Base-by-base conservation (phyloP, 116 monocot species). In the Zostera marina region DNA sequence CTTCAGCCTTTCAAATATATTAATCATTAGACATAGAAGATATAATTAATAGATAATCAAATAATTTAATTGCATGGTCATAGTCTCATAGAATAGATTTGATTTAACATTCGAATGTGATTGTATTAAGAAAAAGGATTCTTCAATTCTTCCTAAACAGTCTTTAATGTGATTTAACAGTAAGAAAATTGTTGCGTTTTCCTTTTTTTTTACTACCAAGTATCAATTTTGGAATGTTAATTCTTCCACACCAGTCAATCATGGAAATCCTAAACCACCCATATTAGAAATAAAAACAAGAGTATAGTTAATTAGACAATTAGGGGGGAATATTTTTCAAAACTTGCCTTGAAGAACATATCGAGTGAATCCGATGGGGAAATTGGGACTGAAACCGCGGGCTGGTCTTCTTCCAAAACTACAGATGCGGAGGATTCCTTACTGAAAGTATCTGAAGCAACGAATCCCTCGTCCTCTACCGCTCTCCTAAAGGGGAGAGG, bases 301-400 rank as follows among this genome's bases (percentile, higher is more conserved):
- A 9, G 22, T 0, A 6, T 4, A 25, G 0, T 11, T 5, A 64
- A 51, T 14, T 22, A 52, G 53, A 41, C n/a, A 24, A 44, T 32
- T 21, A 54, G 8, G 42, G 44, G 44, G 11, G 41, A n/a, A n/a
- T n/a, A n/a, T n/a, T n/a, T n/a, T 11, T 9, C 19, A 9, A 11
- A 3, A 49, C 24, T 64, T 54, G 55, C 91, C 83, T 81, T 80
- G 73, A 92, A 83, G 66, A 83, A 81, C 83, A 92, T 87, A 56
- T 77, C 78, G 39, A 92, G 92, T 54, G 78, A 54, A 65, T 87
- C 92, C 14, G 92, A 83, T 19, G 83, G 83, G 7, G 92, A 92
- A 39, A 83, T 81, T 11, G 87, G 74, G 44, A 87, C 83, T 9
- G 82, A 74, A 14, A 85, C 82, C 9, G 72, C 82, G 11, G 72